Evolutionary conservation across 306 rosid species (phyloP).

Genomic region (Lagenaria siceraria): DNA sequence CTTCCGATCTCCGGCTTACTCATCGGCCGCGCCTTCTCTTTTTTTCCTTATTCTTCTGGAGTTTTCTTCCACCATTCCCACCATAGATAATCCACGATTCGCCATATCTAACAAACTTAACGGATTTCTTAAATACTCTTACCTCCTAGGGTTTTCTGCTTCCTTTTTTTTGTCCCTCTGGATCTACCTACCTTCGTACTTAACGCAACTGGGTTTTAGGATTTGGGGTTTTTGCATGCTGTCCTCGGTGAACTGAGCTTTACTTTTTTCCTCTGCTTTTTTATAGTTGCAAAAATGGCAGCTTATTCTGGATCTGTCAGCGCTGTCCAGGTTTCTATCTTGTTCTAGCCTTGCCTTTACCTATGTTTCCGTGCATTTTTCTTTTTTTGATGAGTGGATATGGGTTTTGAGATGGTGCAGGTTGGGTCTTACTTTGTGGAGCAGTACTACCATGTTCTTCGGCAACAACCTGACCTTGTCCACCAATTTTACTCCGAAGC

Average conservation of each 20-base stretch:
- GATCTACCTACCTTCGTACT: slow-evolving; percentile 23
- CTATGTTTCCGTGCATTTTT: background rate
- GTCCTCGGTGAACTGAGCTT: slow-evolving; percentile 6
- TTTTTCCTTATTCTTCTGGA: background rate
- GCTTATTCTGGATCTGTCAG: slow-evolving; percentile 40
- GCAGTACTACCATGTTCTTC: slow-evolving; percentile 74
- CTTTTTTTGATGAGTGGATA: slow-evolving; percentile 1
- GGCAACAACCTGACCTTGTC: slow-evolving; percentile 58
- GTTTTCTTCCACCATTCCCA: background rate
- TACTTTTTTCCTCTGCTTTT: background rate
- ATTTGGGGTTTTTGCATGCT: slow-evolving; percentile 22
- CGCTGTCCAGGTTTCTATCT: slow-evolving; percentile 56
- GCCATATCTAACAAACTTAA: background rate
- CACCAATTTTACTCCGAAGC: slow-evolving; percentile 71
- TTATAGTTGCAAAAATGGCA: slow-evolving; percentile 10
- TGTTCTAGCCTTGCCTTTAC: background rate
- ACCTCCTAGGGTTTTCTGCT: slow-evolving; percentile 5
- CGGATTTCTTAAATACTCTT: background rate
- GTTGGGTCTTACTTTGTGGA: slow-evolving; percentile 90
- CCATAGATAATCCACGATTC: background rate
- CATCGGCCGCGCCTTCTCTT: background rate
- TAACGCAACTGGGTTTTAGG: background rate
- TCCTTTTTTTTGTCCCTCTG: background rate
- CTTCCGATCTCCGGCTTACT: background rate
- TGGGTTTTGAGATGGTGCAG: slow-evolving; percentile 18